Evolutionary conservation across 129 eudicot species (phyloP), one percentile per base, ranked within the genome.

Genomic region (Centaurea solstitialis): DNA sequence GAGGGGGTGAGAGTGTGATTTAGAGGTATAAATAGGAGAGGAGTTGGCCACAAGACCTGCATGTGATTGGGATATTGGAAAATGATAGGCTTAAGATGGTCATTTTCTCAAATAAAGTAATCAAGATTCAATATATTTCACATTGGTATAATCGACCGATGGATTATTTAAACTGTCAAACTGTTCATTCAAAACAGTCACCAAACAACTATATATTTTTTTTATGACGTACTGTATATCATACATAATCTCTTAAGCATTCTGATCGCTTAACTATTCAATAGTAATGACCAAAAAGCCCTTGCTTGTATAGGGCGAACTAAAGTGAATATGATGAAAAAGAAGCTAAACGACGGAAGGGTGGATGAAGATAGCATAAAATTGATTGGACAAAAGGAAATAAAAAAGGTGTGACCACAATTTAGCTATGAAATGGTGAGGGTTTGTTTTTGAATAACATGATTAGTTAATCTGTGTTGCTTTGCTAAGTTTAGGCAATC

Each of bases 21-120:
- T 53, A 80, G 89, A 74, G 87, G 91, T 87, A 86, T 94, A 90
- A 83, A 94, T 90, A 91, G 87, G 87, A 75, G 80, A 43, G 68
- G 70, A 24, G 64, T 75, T 83, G 88, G 82, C 80, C 89, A 82
- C 85, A 73, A 83, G 75, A 79, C 80, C 9, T 72, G 83, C 89
- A 86, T 88, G 91, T 85, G 90, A 88, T 81, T 80, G 88, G 88
- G 91, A 83, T 57, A 76, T 80, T 83, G 79, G 89, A 86, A 86
- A 86, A 75, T 67, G 88, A 85, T 85, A 73, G 86, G 38, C 73
- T 85, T 76, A 18, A 73, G 72, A 82, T 75, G 72, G 68, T 82
- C 81, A 53, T 57, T 53, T 82, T 81, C 70, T 53, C 39, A 66
- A 81, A 68, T 62, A 43, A 81, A 81, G 75, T 74, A 68, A 33